phyloP scores from a whole-genome alignment of 2,329 filamentous ascomycete genomes.

The Sporothrix variecibatus region DNA sequence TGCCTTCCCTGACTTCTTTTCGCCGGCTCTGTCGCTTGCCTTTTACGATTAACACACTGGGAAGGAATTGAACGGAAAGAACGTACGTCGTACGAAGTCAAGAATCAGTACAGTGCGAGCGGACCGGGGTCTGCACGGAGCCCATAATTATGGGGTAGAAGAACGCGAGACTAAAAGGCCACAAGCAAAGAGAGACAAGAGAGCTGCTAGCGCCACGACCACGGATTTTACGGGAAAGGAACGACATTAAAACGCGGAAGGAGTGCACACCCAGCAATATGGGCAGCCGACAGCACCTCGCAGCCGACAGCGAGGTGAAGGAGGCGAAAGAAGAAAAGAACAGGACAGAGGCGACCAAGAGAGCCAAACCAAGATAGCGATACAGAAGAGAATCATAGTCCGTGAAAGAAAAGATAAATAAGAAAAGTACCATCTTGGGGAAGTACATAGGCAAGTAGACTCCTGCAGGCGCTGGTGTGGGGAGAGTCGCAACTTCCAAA shows the following conservation, averaged over 20 bases:
- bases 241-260: slow-evolving; percentile 18
- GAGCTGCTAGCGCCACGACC: slow-evolving; percentile 8
- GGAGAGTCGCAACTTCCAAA: neutral
- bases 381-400: neutral
- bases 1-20: neutral
- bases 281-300: neutral
- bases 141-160: slow-evolving; percentile 19
- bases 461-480: slow-evolving; percentile 6
- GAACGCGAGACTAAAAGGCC: neutral
- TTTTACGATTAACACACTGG: neutral
- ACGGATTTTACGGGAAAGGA: slow-evolving; percentile 25
- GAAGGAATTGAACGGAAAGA: neutral
- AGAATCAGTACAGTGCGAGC: slow-evolving; percentile 2
- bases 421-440: neutral
- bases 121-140: slow-evolving; percentile 9
- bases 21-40: neutral
- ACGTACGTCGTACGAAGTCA: neutral
- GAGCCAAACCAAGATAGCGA: neutral
- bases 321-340: neutral
- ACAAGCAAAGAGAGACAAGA: neutral
- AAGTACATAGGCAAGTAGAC: slow-evolving; percentile 6
- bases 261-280: slow-evolving; percentile 13
- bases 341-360: neutral
- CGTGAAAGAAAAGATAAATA: neutral
- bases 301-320: neutral